These are phyloP conservation scores for Dunaliella primolecta DNA, from an alignment of 139 green algal genomes.

Conservation along the genomic window DNA sequence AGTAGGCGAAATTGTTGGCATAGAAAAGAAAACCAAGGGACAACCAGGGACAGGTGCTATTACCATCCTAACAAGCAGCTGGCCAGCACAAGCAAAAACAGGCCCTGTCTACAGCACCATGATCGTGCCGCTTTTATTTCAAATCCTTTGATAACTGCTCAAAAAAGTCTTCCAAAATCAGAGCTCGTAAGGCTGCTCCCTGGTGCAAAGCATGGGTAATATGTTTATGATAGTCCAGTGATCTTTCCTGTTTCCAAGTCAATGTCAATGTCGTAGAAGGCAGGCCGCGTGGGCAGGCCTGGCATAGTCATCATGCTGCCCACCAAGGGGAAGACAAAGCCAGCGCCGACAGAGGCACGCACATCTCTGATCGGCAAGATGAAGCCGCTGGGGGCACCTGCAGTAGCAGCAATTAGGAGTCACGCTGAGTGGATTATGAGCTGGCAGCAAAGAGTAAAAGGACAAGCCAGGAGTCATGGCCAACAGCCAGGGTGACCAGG, in stretches of 20 bases:
- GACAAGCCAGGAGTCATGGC: too few species aligned
- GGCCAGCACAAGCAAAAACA: too few species aligned
- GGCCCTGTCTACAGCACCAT: too few species aligned
- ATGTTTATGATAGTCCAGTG: constrained; percentile 83
- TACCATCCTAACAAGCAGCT: too few species aligned
- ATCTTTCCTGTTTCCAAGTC: constrained; percentile 73
- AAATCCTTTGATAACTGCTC: too few species aligned
- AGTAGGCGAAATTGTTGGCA: too few species aligned
- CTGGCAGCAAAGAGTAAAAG: background rate
- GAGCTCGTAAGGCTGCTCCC: too few species aligned
- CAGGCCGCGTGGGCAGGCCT: constrained; percentile 82
- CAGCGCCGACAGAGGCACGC: constrained; percentile 80
- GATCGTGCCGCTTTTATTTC: too few species aligned
- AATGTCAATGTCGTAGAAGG: constrained; percentile 90
- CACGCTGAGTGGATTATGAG: background rate
- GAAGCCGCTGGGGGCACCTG: constrained; percentile 86
- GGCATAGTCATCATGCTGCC: constrained; percentile 93
- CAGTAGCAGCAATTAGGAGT: background rate
- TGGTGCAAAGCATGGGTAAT: too few species aligned
- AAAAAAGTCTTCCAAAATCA: too few species aligned
- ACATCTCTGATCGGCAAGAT: constrained; percentile 88
- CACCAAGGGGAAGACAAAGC: constrained; percentile 90
- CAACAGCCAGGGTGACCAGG: background rate
- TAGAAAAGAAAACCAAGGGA: too few species aligned
- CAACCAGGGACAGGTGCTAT: too few species aligned